Conservation (phyloP, 1,284 basidiomycete genomes). For the Ganoderma boninense region DNA sequence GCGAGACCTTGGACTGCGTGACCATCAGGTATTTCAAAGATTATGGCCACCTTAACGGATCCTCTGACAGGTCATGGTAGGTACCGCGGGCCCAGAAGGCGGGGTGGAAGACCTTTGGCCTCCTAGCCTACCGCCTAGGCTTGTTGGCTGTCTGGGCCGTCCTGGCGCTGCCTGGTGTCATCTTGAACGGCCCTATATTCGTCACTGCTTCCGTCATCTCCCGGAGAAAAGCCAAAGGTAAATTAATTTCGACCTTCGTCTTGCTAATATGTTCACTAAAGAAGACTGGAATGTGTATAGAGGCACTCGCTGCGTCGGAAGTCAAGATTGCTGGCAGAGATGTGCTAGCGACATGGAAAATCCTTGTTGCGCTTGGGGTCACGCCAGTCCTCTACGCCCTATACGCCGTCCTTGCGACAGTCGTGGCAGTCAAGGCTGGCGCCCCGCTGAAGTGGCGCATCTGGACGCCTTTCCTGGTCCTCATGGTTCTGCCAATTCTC, state of each 20-base stretch:
- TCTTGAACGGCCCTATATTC: conserved; percentile 96
- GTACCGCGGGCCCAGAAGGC: conserved; percentile 85
- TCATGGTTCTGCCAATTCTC: conserved; percentile 85
- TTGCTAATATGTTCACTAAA: background rate
- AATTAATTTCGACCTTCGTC: conserved; percentile 17
- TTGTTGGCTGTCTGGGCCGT: conserved; percentile 88
- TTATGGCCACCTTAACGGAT: background rate
- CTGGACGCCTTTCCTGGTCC: conserved; percentile 84
- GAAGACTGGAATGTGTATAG: conserved; percentile 50
- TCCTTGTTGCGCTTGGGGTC: conserved; percentile 92
- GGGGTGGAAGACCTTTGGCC: conserved; percentile 87
- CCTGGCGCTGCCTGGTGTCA: conserved; percentile 93
- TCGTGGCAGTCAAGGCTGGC: conserved; percentile 77
- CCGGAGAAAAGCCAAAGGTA: conserved; percentile 91
- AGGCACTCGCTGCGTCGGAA: conserved; percentile 95
- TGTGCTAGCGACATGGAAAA: conserved; percentile 98
- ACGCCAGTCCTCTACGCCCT: conserved; percentile 89
- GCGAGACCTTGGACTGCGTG: conserved; percentile 93
- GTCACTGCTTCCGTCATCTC: conserved; percentile 92
- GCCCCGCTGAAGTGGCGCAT: conserved; percentile 72
- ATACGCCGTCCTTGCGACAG: conserved; percentile 85
- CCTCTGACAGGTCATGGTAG: conserved; percentile 44
- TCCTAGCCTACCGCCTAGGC: conserved; percentile 87
- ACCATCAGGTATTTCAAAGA: conserved; percentile 83
- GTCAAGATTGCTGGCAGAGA: conserved; percentile 97